These are phyloP conservation scores for Mycena chlorophos DNA, from an alignment of 768 basidiomycete species.

Conservation along the genomic window DNA sequence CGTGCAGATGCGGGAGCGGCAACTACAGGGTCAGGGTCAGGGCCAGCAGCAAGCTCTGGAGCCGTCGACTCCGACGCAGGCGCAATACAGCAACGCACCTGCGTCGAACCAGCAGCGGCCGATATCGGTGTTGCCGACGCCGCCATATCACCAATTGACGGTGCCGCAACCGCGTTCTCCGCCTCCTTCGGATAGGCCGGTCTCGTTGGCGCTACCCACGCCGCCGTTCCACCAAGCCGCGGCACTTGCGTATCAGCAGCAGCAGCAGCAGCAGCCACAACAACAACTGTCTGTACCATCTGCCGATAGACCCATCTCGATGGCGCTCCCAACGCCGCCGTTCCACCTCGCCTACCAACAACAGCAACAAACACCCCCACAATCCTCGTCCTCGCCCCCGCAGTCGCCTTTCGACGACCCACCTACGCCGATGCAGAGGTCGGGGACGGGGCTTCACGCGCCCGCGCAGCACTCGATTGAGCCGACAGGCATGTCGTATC, in stretches of 20 bases:
- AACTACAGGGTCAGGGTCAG: constrained; percentile 6
- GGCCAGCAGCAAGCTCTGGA: background rate
- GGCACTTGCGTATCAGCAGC: no score
- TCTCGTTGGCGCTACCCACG: no score
- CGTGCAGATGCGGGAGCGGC: constrained; percentile 29
- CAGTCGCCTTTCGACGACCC: constrained; percentile 19
- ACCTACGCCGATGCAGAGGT: no score
- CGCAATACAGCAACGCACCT: no score
- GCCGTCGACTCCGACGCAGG: constrained; percentile 20
- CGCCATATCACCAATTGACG: background rate
- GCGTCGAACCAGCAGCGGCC: constrained; percentile 7
- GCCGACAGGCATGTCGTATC: constrained; percentile 21
- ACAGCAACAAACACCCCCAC: no score
- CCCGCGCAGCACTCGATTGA: constrained; percentile 6
- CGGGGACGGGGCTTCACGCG: background rate
- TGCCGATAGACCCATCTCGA: no score
- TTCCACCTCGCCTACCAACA: no score
- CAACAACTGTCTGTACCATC: no score
- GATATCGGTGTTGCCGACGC: background rate
- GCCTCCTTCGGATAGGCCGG: background rate
- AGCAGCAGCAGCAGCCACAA: no score
- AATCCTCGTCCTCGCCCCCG: no score
- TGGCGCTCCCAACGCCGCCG: no score
- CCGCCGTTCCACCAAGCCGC: no score
- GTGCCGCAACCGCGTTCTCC: background rate